These are phyloP conservation scores for Aspergillus glaucus DNA, from an alignment of 2,329 filamentous ascomycete genomes.

Conservation along the genomic window DNA sequence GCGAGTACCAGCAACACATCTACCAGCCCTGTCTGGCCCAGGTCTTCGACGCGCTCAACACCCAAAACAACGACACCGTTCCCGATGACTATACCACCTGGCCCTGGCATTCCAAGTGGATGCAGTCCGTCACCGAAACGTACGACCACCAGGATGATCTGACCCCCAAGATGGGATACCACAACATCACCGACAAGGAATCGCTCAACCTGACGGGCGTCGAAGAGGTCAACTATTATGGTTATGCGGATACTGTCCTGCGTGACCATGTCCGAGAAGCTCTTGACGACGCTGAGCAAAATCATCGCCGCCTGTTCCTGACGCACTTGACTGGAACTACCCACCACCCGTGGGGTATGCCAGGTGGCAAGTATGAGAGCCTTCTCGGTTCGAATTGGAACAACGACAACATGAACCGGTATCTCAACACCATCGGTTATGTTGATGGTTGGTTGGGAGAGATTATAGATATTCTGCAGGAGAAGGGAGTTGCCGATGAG, in stretches of 20 bases:
- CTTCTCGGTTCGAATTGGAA: neutral
- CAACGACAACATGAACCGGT: constrained; percentile 22
- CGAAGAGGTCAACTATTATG: constrained; percentile 28
- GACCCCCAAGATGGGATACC: constrained; percentile 20
- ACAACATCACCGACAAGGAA: constrained; percentile 15
- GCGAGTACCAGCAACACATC: constrained; percentile 34
- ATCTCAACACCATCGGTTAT: constrained; percentile 27
- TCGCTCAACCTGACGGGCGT: constrained; percentile 3
- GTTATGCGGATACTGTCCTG: constrained; percentile 26
- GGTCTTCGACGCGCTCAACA: constrained; percentile 17
- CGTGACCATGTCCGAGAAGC: constrained; percentile 28
- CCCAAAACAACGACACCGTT: constrained; percentile 9
- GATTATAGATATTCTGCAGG: constrained; percentile 24
- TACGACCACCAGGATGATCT: constrained; percentile 22
- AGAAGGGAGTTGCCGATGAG: constrained; percentile 26
- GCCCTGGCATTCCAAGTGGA: constrained; percentile 22
- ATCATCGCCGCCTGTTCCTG: constrained; percentile 27
- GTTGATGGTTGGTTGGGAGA: constrained; percentile 25
- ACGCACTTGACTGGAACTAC: constrained; percentile 29
- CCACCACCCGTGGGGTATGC: constrained; percentile 25
- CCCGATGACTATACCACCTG: constrained; percentile 18
- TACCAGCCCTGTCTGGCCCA: constrained; percentile 42
- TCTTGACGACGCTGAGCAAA: constrained; percentile 24
- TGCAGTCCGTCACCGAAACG: constrained; percentile 24
- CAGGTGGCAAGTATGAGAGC: neutral